Evolutionary conservation across 176 grass and related monocot genomes (phyloP), one percentile per base, ranked within the genome.

Genomic region (Ensete glaucum): DNA sequence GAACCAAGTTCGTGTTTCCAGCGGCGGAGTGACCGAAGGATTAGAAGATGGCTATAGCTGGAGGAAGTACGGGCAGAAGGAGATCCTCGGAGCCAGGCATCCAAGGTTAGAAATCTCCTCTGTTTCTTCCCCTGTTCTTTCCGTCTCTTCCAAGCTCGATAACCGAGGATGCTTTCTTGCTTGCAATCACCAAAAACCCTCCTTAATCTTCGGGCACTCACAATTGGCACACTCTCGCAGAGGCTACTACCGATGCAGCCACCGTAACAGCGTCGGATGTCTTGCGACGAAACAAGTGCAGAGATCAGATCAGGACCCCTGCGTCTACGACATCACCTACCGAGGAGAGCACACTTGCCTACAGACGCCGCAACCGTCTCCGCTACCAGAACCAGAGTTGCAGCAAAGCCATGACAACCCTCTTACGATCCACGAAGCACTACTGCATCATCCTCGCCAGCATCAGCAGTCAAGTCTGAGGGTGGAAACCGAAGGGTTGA

Each of bases 231-330:
- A 20, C 34, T 59, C 60, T 70, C 13, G 63, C 85, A 97, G 94
- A 83, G 87, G 82, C 0, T 97, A 97, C 84, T 93, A 93, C 63
- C 83, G 94, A 21, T 97, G 94, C 88, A 93, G 88, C 19, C 81
- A 88, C 73, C 86, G 91, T 43, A 80, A 34, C 13, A 8, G 57
- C 51, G 83, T 90, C 63, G 77, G 83, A 24, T 97, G 94, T 66
- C 77, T 16, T 0, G 90, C 94, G 10, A 81, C 67, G 62, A 97
- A 93, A 81, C 90, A 93, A 55, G 90, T 97, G 83, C 94, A 97
- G 88, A 86, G 88, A 65, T 91, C 90, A 2, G 90, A 87, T 67
- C 50, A 83, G 55, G 90, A 97, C 72, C 82, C 77, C 0, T 25
- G 57, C 64, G 73, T 97, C 29, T 87, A 83, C 65, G 77, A 87